Base-by-base conservation (phyloP, 2,329 filamentous ascomycete species). In the Diaporthe citriasiana region DNA sequence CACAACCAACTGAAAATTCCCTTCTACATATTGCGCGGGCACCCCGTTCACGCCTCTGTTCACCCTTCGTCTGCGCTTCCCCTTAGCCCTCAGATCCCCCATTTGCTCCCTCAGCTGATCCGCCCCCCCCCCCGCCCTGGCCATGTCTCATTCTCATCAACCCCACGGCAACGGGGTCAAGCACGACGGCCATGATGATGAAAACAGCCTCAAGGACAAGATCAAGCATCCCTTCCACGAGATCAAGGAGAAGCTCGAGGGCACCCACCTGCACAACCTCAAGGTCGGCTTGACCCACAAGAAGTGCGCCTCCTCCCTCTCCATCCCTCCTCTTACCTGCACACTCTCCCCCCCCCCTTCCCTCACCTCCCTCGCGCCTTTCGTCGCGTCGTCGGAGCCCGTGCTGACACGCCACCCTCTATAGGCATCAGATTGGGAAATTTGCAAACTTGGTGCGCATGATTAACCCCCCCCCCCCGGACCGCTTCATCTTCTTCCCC, bases 401-500 rank as follows among this genome's bases (percentile, higher is more conserved):
- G 13, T n/a, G n/a, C 74, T 75, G 63, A 75, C 72, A 40, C 15
- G 15, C 3, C 33, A 5, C 10, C 59, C 15, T 51, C 56, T 30
- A 4, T 60, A 88, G 87, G 60, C 85, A 92, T 77, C 86, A 91
- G 74, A 86, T 92, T 78, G 91, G 91, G 70, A 93, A 93, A 80
- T 83, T 92, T 66, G 88, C 83, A 53, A 93, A 93, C 77, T 77
- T 93, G 77, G 89, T 91, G 84, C 75, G 85, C 76, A 51, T n/a
- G n/a, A 53, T 35, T 42, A 51, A 6, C n/a, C 51, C 51, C 35
- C 22, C 38, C 22, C 27, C 22, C 42, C 25, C 25, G 17, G 1
- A n/a, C n/a, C n/a, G n/a, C n/a, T n/a, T n/a, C n/a, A n/a, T n/a
- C n/a, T n/a, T 25, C 38, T 27, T 27, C 22, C 42, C 25, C 25